Conservation (phyloP, 176 grass and related monocot species). For the Avena sativa region DNA sequence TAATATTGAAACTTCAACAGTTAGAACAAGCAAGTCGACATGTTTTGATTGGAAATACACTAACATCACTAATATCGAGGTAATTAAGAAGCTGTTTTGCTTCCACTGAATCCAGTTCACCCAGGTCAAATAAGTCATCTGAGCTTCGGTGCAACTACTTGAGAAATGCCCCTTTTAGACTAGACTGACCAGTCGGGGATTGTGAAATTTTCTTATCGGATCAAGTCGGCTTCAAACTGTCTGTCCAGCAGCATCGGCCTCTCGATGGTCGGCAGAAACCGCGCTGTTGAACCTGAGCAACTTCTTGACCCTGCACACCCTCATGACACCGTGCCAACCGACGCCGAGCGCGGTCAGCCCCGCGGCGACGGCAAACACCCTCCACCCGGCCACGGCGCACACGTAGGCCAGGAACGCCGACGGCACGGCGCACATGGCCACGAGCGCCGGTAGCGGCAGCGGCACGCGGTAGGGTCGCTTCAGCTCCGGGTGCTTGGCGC, state of each 20-base stretch:
- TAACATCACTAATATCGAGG: too few species aligned
- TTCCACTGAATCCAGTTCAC: too few species aligned
- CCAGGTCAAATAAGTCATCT: too few species aligned
- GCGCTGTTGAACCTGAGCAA: slow-evolving; percentile 50
- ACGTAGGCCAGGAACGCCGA: slow-evolving; percentile 48
- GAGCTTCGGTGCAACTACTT: background rate
- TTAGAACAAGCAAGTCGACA: too few species aligned
- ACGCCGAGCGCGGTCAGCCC: slow-evolving; percentile 37
- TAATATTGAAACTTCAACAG: too few species aligned
- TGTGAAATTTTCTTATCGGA: background rate
- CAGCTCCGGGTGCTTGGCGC: slow-evolving; percentile 28
- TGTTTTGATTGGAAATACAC: too few species aligned
- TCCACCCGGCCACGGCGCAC: slow-evolving; percentile 30
- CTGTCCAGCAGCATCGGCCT: background rate
- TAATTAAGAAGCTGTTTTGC: too few species aligned
- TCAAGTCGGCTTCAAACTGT: background rate
- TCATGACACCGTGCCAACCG: slow-evolving; percentile 41
- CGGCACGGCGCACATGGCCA: slow-evolving; percentile 36
- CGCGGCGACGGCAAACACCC: slow-evolving; percentile 33
- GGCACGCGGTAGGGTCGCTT: slow-evolving; percentile 58
- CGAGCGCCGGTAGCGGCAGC: slow-evolving; percentile 35
- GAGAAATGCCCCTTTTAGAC: background rate
- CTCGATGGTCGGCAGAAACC: background rate
- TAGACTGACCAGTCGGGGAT: too few species aligned
- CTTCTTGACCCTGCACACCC: slow-evolving; percentile 48